Conservation (phyloP, 495 filamentous ascomycete genomes). For the Penicillium steckii region DNA sequence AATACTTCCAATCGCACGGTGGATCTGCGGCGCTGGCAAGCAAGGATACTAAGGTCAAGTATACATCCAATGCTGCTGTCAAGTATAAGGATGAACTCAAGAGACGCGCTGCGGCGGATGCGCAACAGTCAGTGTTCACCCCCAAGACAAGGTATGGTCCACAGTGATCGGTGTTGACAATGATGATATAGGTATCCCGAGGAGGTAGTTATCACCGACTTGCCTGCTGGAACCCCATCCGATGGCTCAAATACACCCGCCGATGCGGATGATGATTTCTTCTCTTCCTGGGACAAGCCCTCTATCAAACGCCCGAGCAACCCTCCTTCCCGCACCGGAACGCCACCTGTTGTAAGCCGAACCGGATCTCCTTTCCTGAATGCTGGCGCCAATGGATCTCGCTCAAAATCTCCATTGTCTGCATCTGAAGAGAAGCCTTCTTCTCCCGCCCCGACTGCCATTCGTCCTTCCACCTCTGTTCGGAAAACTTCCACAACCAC, state of each 20-base stretch:
- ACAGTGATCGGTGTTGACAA: slow-evolving; percentile 16
- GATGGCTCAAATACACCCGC: slow-evolving; percentile 70
- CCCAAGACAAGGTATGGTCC: slow-evolving; percentile 1
- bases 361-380: slow-evolving; percentile 88
- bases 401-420: slow-evolving; percentile 79
- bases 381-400: slow-evolving; percentile 62
- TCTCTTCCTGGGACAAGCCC: slow-evolving; percentile 98
- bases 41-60: slow-evolving; percentile 96
- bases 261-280: slow-evolving; percentile 90
- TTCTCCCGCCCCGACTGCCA: slow-evolving; percentile 54
- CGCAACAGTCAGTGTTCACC: slow-evolving; percentile 60
- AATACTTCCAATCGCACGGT: slow-evolving; percentile 95
- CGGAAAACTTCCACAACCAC: slow-evolving; percentile 63
- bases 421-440: slow-evolving; percentile 52
- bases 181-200: slow-evolving; percentile 65
- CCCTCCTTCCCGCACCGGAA: slow-evolving; percentile 86
- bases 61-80: slow-evolving; percentile 81
- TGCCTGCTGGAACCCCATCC: slow-evolving; percentile 54
- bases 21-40: slow-evolving; percentile 89
- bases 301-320: slow-evolving; percentile 95
- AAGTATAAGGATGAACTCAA: slow-evolving; percentile 98
- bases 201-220: slow-evolving; percentile 83
- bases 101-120: slow-evolving; percentile 75
- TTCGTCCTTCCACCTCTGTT: slow-evolving; percentile 72
- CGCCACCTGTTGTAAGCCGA: slow-evolving; percentile 79